A percentile compares a stretch with the other conserved stretches of the same genome.
These are phyloP conservation scores for Prunus dulcis DNA, from an alignment of 306 rosid genomes.

Conservation along the genomic window DNA sequence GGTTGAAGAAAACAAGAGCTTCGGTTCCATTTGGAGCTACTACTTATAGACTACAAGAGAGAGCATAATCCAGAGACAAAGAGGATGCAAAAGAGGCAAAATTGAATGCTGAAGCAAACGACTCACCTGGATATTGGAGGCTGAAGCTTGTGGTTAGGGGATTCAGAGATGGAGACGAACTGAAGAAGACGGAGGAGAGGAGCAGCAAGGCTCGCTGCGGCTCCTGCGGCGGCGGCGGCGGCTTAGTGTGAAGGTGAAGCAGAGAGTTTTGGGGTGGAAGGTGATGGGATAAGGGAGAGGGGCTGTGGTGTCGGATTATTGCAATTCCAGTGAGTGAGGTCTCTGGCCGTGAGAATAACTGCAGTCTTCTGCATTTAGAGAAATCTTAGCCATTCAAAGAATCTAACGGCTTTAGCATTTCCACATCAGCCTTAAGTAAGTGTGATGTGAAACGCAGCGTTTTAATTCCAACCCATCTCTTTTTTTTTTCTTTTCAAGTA, in stretches of 20 bases:
- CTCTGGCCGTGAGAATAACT: background rate
- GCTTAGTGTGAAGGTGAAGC: background rate
- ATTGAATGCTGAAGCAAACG: background rate
- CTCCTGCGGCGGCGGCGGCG: background rate
- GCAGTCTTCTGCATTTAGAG: background rate
- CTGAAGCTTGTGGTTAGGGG: background rate
- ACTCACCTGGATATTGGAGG: background rate
- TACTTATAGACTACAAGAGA: background rate
- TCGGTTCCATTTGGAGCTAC: slow-evolving; percentile 47
- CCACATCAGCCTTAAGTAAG: background rate
- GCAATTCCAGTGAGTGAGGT: background rate
- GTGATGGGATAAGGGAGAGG: background rate
- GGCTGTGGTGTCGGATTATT: background rate
- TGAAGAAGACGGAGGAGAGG: background rate
- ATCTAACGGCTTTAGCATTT: background rate
- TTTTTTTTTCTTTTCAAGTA: no score
- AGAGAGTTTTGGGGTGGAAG: background rate
- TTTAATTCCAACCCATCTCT: no score
- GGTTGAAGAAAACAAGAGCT: slow-evolving; percentile 36
- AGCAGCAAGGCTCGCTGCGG: background rate
- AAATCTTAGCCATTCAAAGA: background rate
- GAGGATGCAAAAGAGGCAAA: background rate
- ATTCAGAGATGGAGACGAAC: background rate
- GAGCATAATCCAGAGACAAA: background rate
- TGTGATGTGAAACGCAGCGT: background rate